These are phyloP conservation scores for Acanthamoeba triangularis DNA, from an alignment of 208 protist genomes.

Conservation along the genomic window DNA sequence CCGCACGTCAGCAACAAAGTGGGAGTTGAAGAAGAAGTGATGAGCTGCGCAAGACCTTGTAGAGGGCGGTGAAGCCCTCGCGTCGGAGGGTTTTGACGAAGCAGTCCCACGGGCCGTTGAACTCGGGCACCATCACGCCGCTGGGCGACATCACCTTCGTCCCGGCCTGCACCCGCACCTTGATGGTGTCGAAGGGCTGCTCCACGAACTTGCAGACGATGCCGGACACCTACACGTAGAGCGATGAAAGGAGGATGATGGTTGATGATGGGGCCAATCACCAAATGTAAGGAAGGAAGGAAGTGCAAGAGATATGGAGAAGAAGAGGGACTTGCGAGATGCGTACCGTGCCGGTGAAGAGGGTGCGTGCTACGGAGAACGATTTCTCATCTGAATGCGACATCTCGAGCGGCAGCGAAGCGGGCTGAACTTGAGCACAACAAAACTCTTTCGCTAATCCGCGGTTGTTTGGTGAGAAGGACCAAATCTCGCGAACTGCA, in stretches of 20 bases:
- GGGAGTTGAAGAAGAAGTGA: background rate
- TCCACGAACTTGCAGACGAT: slow-evolving; percentile 50
- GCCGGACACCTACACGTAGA: background rate
- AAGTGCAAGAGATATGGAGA: background rate
- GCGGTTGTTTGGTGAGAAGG: too few relatives aligned
- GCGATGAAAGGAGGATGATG: background rate
- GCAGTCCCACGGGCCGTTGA: slow-evolving; percentile 56
- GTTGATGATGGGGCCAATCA: too few relatives aligned
- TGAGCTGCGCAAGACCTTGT: background rate
- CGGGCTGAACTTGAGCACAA: too few relatives aligned
- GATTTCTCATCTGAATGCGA: slow-evolving; percentile 46
- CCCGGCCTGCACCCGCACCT: slow-evolving; percentile 41
- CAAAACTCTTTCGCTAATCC: background rate
- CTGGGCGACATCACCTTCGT: slow-evolving; percentile 26
- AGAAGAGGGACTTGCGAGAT: background rate
- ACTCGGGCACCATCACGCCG: slow-evolving; percentile 34
- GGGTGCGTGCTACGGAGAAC: background rate
- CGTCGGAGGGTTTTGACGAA: slow-evolving; percentile 32
- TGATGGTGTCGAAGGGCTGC: slow-evolving; percentile 51
- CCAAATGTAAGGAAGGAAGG: background rate
- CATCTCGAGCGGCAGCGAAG: background rate
- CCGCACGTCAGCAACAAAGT: background rate
- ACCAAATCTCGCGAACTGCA: too few relatives aligned
- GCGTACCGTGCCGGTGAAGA: slow-evolving; percentile 38
- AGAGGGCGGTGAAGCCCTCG: slow-evolving; percentile 23